Conservation (phyloP, 2,329 filamentous ascomycete species). For the Achaetomium macrosporum region DNA sequence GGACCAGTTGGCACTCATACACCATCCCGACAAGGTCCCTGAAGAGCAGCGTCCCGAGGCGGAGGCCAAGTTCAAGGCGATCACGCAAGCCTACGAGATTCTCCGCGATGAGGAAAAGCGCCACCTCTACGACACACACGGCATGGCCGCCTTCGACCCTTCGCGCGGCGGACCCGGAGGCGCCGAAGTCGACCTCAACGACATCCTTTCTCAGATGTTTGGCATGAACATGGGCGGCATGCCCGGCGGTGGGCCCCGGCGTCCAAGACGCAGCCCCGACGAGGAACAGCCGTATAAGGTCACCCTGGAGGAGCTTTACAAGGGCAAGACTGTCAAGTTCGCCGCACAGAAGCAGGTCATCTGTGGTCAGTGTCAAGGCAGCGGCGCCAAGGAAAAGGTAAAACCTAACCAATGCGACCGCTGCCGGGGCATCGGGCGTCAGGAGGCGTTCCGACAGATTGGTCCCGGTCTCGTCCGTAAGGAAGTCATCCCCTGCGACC, state of each 20-base stretch:
- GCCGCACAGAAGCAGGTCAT: conserved; percentile 90
- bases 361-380: conserved; percentile 81
- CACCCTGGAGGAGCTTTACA: conserved; percentile 90
- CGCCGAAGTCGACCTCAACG: conserved; percentile 78
- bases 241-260: conserved; percentile 48
- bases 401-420: conserved; percentile 77
- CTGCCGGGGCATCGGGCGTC: conserved; percentile 75
- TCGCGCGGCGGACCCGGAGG: conserved; percentile 59
- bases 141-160: conserved; percentile 92
- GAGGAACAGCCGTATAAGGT: conserved; percentile 92
- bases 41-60: conserved; percentile 78
- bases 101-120: conserved; percentile 93
- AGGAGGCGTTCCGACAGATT: conserved; percentile 72
- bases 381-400: conserved; percentile 83
- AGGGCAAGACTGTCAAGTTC: conserved; percentile 97
- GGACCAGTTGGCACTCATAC: conserved; percentile 69
- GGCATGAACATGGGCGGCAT: conserved; percentile 56
- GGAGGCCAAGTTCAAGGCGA: conserved; percentile 86
- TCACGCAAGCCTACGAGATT: conserved; percentile 95
- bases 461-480: conserved; percentile 82
- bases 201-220: conserved; percentile 92
- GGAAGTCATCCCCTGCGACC: conserved; percentile 71
- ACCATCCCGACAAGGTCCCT: conserved; percentile 93
- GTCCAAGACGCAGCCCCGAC: conserved; percentile 66
- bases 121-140: conserved; percentile 83